These are phyloP conservation scores for Fusarium miscanthi DNA, from an alignment of 2,329 filamentous ascomycete species.

Conservation along the genomic window DNA sequence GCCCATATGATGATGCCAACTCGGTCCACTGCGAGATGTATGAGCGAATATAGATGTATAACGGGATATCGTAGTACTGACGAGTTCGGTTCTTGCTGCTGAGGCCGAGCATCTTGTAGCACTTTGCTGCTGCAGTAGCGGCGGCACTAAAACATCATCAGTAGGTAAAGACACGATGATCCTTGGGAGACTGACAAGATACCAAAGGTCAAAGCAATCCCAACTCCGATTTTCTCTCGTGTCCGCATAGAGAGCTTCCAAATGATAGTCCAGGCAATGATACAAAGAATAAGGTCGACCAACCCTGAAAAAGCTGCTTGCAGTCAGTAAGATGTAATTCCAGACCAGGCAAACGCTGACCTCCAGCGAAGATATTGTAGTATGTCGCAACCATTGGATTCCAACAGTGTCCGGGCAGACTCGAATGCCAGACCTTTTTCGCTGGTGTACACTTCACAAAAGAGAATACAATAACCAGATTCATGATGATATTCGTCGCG, in stretches of 20 bases:
- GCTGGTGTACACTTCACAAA: background rate
- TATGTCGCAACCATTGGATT: background rate
- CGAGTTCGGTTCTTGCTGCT: background rate
- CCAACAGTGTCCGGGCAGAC: background rate
- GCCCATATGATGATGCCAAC: background rate
- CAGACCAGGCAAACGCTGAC: rapidly evolving
- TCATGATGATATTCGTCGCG: background rate
- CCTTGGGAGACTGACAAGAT: background rate
- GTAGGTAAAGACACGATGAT: rapidly evolving
- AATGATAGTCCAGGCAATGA: background rate
- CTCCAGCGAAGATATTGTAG: constrained; percentile 3
- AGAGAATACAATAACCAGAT: background rate
- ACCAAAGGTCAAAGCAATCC: constrained; percentile 7
- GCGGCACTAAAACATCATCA: background rate
- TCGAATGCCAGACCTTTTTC: background rate
- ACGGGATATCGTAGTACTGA: background rate
- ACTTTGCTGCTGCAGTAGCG: background rate
- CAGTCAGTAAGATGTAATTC: rapidly evolving
- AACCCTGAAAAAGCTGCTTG: background rate
- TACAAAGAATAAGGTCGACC: background rate
- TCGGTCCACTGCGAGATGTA: background rate
- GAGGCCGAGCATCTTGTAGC: background rate
- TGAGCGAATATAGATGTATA: rapidly evolving
- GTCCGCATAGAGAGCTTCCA: constrained; percentile 5
- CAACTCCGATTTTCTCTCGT: background rate